Evolutionary conservation across 2,329 filamentous ascomycete genomes (phyloP), one percentile per base, ranked within the genome.

Genomic region (Fusarium domesticum): DNA sequence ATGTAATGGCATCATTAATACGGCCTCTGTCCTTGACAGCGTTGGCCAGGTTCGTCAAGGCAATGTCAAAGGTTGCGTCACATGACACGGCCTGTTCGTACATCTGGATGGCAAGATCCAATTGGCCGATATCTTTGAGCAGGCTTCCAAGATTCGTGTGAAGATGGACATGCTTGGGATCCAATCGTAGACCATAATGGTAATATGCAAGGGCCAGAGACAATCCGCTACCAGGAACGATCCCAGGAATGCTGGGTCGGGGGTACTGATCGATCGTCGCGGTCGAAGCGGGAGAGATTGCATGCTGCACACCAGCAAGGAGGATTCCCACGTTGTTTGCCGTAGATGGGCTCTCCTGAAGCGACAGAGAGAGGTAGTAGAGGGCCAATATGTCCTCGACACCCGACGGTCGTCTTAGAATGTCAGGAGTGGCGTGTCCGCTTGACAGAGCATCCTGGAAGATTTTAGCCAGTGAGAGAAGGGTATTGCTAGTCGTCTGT

Each of bases 261-360:
- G 52, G 30, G 19, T 46, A 42, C 19, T 45, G 34, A 19, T 49
- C 51, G 11, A 42, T 36, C n/a, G 37, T 43, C 23, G 46, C 28
- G 19, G 35, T 42, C 12, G 46, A 45, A 10, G 48, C 23, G 11
- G 70, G 72, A 16, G 73, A 62, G 18, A 57, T 53, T 7, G 63
- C 46, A 45, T 95, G 90, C 61, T 96, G 93, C 16, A 97, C 87
- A 44, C 93, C 89, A 5, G 93, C 93, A n/a, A 98, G 80, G 19
- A 98, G 75, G 43, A 98, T 98, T 3, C 93, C 93, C 11, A 98
- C 91, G 64, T 98, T 98, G 64, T 98, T 98, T 1, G 93, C 93
- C 0, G 93, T 98, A 0, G 93, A 98, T 2, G 93, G 93, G 59
- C 93, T 97, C 37, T 93, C 91, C 53, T 96, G 93, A 3, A 98